phyloP scores from a whole-genome alignment of 2,329 filamentous ascomycete genomes.

The Aspergillus unguis region DNA sequence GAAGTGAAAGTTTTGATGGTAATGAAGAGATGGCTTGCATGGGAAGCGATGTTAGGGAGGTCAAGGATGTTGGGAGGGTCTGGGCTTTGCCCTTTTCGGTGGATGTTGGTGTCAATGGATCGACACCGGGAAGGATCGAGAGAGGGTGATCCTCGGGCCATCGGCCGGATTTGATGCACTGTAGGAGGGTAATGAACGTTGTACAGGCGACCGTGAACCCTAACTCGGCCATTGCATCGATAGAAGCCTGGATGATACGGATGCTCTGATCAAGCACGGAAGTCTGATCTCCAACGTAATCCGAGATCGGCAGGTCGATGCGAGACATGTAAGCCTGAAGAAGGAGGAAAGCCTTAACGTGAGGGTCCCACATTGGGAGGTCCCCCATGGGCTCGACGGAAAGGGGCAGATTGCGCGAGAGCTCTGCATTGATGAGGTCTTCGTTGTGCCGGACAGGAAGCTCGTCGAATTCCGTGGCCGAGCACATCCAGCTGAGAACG shows the following conservation, averaged over 20 bases:
- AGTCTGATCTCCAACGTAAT: conserved; percentile 93
- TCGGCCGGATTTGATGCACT: conserved; percentile 86
- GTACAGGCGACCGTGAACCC: conserved; percentile 73
- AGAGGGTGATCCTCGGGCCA: conserved; percentile 83
- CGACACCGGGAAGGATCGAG: conserved; percentile 73
- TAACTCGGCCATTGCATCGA: conserved; percentile 91
- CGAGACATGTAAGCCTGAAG: conserved; percentile 94
- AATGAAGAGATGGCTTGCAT: conserved; percentile 24
- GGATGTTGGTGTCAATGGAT: conserved; percentile 21
- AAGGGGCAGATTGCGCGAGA: conserved; percentile 78
- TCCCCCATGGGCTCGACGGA: conserved; percentile 57
- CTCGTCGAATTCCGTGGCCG: conserved; percentile 94
- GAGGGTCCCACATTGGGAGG: conserved; percentile 95
- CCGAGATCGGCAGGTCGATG: conserved; percentile 86
- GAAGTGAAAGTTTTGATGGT: conserved; percentile 29
- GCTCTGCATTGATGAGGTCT: conserved; percentile 89
- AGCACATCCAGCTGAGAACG: conserved; percentile 86
- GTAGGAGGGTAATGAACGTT: conserved; percentile 79
- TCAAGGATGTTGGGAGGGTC: conserved; percentile 30
- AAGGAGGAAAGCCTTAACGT: conserved; percentile 92
- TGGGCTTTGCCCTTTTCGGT: background rate
- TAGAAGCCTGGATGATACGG: conserved; percentile 91
- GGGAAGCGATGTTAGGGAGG: conserved; percentile 31
- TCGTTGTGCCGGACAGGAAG: conserved; percentile 97
- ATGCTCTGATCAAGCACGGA: conserved; percentile 91